Conservation (phyloP, 257 asterid genomes). For the Anisodus tanguticus region DNA sequence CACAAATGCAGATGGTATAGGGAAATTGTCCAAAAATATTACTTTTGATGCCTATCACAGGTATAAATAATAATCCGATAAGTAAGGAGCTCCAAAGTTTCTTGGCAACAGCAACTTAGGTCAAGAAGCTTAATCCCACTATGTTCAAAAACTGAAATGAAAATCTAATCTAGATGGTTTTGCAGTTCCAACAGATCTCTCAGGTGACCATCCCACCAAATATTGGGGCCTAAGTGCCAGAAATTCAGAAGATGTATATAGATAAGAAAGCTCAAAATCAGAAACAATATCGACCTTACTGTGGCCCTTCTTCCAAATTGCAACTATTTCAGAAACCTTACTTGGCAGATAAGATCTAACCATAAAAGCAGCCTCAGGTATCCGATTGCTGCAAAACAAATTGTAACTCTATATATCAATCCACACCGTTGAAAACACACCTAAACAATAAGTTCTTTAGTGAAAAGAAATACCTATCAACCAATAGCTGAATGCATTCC, state of each 20-base stretch:
- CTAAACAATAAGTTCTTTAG: not conserved
- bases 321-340: slow-evolving; percentile 93
- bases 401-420: slow-evolving; percentile 30
- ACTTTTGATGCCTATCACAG: slow-evolving; percentile 7
- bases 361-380: slow-evolving; percentile 99
- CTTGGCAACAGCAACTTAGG: not conserved
- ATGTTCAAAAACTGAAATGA: not conserved
- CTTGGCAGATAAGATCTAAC: slow-evolving; percentile 98
- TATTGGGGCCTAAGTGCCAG: slow-evolving; percentile 12
- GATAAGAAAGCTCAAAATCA: slow-evolving; percentile 3
- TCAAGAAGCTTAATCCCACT: slow-evolving; percentile 2
- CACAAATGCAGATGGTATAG: slow-evolving; percentile 4
- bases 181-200: slow-evolving; percentile 3
- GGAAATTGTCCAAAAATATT: not conserved
- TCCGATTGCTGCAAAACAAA: slow-evolving; percentile 79
- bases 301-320: slow-evolving; percentile 94
- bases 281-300: slow-evolving; percentile 58
- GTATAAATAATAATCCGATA: not conserved
- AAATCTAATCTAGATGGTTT: slow-evolving; percentile 14
- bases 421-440: not conserved
- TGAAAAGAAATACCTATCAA: slow-evolving; percentile 68
- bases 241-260: slow-evolving; percentile 5
- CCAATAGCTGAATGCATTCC: slow-evolving; percentile 91
- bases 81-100: not conserved
- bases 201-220: slow-evolving; percentile 7